Evolutionary conservation across 768 basidiomycete genomes (phyloP).

Genomic region (Calocybe indica): DNA sequence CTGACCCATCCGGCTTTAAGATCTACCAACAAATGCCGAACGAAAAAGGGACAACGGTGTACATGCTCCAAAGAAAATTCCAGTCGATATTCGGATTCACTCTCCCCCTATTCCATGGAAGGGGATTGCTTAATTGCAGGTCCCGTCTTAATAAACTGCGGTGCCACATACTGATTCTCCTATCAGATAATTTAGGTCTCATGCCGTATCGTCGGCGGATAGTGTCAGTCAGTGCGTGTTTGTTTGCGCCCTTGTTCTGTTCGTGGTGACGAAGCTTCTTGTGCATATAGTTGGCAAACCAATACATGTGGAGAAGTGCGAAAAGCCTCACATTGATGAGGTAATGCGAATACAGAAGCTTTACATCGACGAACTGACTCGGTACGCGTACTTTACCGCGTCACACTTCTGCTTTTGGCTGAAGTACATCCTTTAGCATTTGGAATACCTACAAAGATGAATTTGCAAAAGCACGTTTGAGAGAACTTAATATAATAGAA

Average conservation of each 20-base stretch:
- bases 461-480: constrained; percentile 78
- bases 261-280: neutral
- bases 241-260: neutral
- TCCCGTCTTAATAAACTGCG: neutral
- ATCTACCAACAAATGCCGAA: constrained; percentile 98
- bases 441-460: constrained; percentile 96
- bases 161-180: neutral
- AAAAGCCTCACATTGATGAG: constrained; percentile 79
- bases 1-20: constrained; percentile 30
- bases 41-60: constrained; percentile 83
- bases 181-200: constrained; percentile 83
- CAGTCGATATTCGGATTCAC: constrained; percentile 94
- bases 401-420: neutral
- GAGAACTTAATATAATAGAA: constrained; percentile 76
- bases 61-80: constrained; percentile 84
- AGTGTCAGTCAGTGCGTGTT: constrained; percentile 87
- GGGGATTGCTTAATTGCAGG: constrained; percentile 91
- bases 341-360: constrained; percentile 70
- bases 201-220: constrained; percentile 96
- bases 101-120: constrained; percentile 93
- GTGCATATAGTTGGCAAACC: constrained; percentile 72
- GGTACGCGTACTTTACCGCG: constrained; percentile 40
- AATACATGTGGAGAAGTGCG: constrained; percentile 69
- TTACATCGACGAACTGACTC: constrained; percentile 90
- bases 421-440: constrained; percentile 46